A percentile compares a stretch with the other conserved stretches of the same genome.
Evolutionary conservation across 2,329 filamentous ascomycete genomes (phyloP).

Genomic region (Coniella lustricola): DNA sequence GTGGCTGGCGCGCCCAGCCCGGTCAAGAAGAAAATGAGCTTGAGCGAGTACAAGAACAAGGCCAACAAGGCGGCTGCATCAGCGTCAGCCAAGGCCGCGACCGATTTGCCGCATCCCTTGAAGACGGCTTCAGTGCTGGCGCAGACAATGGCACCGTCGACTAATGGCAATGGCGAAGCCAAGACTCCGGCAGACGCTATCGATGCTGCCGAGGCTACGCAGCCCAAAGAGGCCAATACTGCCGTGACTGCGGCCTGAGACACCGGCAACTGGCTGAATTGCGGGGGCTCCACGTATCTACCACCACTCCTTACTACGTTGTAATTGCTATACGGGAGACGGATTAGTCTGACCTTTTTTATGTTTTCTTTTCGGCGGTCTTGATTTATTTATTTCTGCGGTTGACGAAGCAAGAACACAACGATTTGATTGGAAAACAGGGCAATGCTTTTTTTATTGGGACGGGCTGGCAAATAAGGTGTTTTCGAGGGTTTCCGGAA

Average conservation of each 20-base stretch:
- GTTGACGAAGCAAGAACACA: slow-evolving; percentile 8
- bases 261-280: not conserved
- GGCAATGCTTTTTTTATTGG: not conserved
- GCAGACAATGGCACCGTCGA: slow-evolving; percentile 26
- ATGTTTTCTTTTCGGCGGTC: slow-evolving; percentile 4
- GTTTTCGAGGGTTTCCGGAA: not conserved
- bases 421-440: slow-evolving; percentile 2
- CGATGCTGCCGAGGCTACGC: not conserved
- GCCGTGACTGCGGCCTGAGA: not conserved
- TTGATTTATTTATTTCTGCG: not conserved
- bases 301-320: slow-evolving; percentile 7
- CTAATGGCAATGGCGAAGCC: slow-evolving; percentile 14
- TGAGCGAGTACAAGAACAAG: slow-evolving; percentile 59
- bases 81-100: slow-evolving; percentile 18
- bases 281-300: not conserved
- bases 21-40: slow-evolving; percentile 59
- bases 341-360: slow-evolving; percentile 8
- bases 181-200: not conserved
- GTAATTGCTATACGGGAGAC: slow-evolving; percentile 5
- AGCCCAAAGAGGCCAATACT: not conserved
- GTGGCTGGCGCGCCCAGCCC: slow-evolving; percentile 47
- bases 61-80: slow-evolving; percentile 43
- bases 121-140: slow-evolving; percentile 27
- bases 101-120: slow-evolving; percentile 30
- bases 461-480: slow-evolving; percentile 8